Evolutionary conservation across 768 basidiomycete genomes (phyloP), one percentile per base, ranked within the genome.

Genomic region (Leccinellum rugosiceps): DNA sequence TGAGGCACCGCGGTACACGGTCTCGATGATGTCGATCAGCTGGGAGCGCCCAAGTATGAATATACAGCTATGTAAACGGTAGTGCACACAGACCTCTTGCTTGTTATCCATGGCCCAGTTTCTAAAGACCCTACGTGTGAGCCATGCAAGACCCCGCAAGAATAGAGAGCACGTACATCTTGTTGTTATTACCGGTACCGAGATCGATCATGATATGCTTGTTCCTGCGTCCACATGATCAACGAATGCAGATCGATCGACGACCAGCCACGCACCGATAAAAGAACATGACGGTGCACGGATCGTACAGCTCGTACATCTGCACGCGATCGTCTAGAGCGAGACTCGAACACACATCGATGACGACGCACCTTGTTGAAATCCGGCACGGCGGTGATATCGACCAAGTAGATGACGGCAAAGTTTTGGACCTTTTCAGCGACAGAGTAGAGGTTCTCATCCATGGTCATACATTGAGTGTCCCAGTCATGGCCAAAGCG

Each of bases 181-280:
- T 98, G 76, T 98, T 98, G 76, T 98, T 98, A 75, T 98, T 97
- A 79, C 95, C 95, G 50, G 95, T 98, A n/a, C 94, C 95, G 63
- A 98, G 76, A 83, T 98, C 97, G 68, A 99, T 98, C 96, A 98
- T 98, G 76, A 98, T 98, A 71, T 98, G 97, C 71, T 98, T 97
- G 74, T 96, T 96, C 44, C 95, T 96, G 65, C 0, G 31, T 14
- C 11, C 21, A 14, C 13, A 32, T 13, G 51, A 21, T 66, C 48
- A 54, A 43, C 19, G 10, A 52, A 50, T 19, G 7, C n/a, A 23
- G 17, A 10, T 4, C 6, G 38, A 50, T 10, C 28, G 17, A 31
- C 17, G 23, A 26, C 10, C 9, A 34, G 32, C 9, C 38, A 67
- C 88, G 44, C 64, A 95, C 94, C 94, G 87, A 75, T 96, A 97